A percentile compares a stretch with the other conserved stretches of the same genome.
Conservation (phyloP, 306 rosid species). For the Datisca glomerata region DNA sequence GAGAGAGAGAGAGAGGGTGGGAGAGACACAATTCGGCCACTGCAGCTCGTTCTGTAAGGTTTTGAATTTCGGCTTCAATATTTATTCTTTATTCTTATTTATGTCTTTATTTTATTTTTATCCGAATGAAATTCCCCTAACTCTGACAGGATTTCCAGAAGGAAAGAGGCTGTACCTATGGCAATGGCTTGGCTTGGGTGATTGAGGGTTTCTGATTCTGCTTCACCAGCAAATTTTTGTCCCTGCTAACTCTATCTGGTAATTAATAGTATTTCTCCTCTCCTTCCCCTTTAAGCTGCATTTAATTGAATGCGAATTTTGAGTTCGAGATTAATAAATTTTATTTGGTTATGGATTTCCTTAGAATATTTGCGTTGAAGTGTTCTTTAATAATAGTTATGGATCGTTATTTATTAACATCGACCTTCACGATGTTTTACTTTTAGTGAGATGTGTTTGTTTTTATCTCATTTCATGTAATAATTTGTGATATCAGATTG, state of each 20-base stretch:
- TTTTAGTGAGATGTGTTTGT: not conserved
- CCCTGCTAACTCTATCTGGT: slow-evolving; percentile 26
- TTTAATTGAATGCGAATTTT: not conserved
- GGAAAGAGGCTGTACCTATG: too few species aligned
- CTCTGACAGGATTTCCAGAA: slow-evolving; percentile 14
- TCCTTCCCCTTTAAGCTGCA: too few species aligned
- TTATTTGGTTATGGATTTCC: not conserved
- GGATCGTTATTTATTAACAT: not conserved
- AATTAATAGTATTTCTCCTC: not conserved
- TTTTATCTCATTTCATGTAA: slow-evolving; percentile 12
- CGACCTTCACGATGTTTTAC: not conserved
- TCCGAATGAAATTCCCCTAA: slow-evolving; percentile 1
- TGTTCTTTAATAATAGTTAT: not conserved
- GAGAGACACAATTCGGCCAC: slow-evolving; percentile 17
- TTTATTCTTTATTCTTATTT: not conserved
- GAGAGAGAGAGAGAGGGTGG: slow-evolving; percentile 8
- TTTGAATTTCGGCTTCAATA: not conserved
- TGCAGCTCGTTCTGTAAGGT: slow-evolving; percentile 4
- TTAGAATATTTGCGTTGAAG: not conserved
- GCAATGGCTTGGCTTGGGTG: slow-evolving; percentile 19
- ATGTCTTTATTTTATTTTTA: not conserved
- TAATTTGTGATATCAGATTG: slow-evolving; percentile 2
- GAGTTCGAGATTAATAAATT: not conserved
- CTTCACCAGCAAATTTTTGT: slow-evolving; percentile 17
- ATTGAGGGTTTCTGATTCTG: slow-evolving; percentile 21